A percentile compares a stretch with the other conserved stretches of the same genome.
Evolutionary conservation across 148 eudicot species (phyloP).

Genomic region (Rhododendron mucronatum): DNA sequence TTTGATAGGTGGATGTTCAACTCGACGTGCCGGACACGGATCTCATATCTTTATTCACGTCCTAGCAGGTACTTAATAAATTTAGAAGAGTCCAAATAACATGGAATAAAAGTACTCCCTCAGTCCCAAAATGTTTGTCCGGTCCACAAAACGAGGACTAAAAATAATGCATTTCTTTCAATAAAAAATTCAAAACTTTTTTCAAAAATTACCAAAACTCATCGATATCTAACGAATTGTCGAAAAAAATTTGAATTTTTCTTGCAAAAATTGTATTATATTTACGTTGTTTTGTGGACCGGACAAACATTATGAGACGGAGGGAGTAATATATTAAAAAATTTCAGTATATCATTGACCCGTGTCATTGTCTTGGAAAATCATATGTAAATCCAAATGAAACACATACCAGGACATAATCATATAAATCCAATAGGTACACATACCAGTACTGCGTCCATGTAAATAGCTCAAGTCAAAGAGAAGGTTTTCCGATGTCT

Average conservation of each 20-base stretch:
- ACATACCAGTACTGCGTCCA: neutral
- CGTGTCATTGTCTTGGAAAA: neutral
- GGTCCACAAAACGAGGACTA: no score
- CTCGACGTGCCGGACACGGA: neutral
- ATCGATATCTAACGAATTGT: no score
- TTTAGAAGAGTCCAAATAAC: neutral
- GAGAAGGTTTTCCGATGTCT: constrained; percentile 60
- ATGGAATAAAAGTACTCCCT: neutral
- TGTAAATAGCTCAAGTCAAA: constrained; percentile 19
- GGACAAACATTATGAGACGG: no score
- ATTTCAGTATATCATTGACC: neutral
- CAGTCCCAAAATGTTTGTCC: no score
- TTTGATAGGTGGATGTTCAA: neutral
- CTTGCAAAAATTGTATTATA: no score
- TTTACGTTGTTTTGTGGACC: no score
- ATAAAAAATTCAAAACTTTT: no score
- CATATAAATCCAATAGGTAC: neutral
- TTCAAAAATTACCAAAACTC: no score
- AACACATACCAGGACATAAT: neutral
- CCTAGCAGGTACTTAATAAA: neutral
- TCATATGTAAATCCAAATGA: neutral
- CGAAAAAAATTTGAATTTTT: no score
- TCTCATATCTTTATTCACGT: neutral
- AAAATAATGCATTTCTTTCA: no score
- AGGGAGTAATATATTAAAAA: neutral